Evolutionary conservation across 768 basidiomycete species (phyloP).

Genomic region (Amanita subjunquillea): DNA sequence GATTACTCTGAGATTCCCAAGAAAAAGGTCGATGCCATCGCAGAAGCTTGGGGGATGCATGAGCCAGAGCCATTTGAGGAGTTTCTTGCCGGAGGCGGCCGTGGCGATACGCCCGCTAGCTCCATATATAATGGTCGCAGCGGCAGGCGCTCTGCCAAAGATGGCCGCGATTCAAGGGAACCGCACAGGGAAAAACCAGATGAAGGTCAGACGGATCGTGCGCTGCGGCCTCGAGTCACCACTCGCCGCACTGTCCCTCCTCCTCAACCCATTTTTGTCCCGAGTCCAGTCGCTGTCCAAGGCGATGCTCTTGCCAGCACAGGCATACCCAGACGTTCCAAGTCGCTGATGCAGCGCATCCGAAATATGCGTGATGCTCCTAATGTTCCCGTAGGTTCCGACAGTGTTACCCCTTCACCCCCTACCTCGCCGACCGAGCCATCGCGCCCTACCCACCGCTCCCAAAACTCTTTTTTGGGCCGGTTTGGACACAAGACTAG

Average conservation of each 20-base stretch:
- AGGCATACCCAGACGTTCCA: constrained; percentile 58
- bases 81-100: constrained; percentile 74
- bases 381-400: constrained; percentile 60
- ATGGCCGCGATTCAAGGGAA: constrained; percentile 27
- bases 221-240: constrained; percentile 22
- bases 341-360: constrained; percentile 82
- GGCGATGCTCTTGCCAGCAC: constrained; percentile 31
- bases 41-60: constrained; percentile 89
- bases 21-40: constrained; percentile 83
- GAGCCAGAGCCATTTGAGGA: constrained; percentile 90
- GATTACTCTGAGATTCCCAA: constrained; percentile 55
- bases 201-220: constrained; percentile 16
- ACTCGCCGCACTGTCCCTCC: constrained; percentile 59
- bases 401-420: constrained; percentile 29
- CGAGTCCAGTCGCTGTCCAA: constrained; percentile 34
- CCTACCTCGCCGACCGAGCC: constrained; percentile 20
- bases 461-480: constrained; percentile 70
- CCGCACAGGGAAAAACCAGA: constrained; percentile 25
- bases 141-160: constrained; percentile 28
- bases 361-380: constrained; percentile 82
- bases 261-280: constrained; percentile 74
- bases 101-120: constrained; percentile 43
- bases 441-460: constrained; percentile 54
- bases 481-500: constrained; percentile 36
- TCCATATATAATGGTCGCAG: constrained; percentile 55